Evolutionary conservation across 2,329 filamentous ascomycete species (phyloP).

Genomic region (Paecilomyces formosus): DNA sequence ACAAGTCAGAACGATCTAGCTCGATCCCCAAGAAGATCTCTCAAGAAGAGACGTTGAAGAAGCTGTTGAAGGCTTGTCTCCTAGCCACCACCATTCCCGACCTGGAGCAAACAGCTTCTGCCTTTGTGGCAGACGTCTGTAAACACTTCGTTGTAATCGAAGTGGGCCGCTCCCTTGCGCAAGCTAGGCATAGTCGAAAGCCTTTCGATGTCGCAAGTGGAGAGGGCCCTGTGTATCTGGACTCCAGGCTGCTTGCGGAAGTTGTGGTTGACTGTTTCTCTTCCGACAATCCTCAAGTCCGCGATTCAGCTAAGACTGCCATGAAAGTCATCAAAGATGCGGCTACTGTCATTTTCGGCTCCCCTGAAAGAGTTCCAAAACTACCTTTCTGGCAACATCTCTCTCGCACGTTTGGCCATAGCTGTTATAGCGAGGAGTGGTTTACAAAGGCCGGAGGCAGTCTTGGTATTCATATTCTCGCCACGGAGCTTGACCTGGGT

Average conservation of each 20-base stretch:
- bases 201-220: slow-evolving; percentile 79
- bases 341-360: slow-evolving; percentile 71
- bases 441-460: slow-evolving; percentile 94
- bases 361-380: slow-evolving; percentile 60
- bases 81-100: slow-evolving; percentile 76
- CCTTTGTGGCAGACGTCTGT: slow-evolving; percentile 72
- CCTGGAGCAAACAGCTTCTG: slow-evolving; percentile 66
- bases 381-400: slow-evolving; percentile 81
- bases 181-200: slow-evolving; percentile 66
- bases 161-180: slow-evolving; percentile 74
- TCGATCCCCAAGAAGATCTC: slow-evolving; percentile 81
- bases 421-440: slow-evolving; percentile 97
- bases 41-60: slow-evolving; percentile 75
- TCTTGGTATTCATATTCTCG: slow-evolving; percentile 78
- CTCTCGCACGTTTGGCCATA: slow-evolving; percentile 79
- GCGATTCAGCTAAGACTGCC: slow-evolving; percentile 72
- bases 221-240: slow-evolving; percentile 79
- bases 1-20: slow-evolving; percentile 67
- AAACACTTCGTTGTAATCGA: slow-evolving; percentile 88
- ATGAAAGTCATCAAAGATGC: slow-evolving; percentile 73
- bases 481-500: slow-evolving; percentile 76
- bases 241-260: slow-evolving; percentile 79
- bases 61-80: slow-evolving; percentile 81
- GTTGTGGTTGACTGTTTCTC: slow-evolving; percentile 85
- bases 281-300: slow-evolving; percentile 71